phyloP scores from a whole-genome alignment of 2,329 filamentous ascomycete species.

The Apiospora rasikravindrae region DNA sequence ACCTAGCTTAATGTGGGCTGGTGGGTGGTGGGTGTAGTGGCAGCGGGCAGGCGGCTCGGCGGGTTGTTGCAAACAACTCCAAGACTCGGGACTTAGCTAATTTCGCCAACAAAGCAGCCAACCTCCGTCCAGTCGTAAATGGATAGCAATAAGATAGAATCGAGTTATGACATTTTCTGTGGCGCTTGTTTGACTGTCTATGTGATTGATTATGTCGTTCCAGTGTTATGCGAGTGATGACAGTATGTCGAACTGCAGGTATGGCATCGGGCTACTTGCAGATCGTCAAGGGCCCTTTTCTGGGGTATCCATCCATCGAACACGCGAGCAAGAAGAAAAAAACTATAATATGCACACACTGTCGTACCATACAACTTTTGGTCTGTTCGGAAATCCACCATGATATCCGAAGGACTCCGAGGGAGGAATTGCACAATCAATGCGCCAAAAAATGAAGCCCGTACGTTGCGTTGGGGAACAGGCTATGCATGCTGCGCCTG shows the following conservation, averaged over 20 bases:
- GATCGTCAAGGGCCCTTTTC: neutral
- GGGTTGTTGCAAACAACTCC: neutral
- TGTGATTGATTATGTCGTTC: neutral
- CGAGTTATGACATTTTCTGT: neutral
- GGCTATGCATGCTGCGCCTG: neutral
- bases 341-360: neutral
- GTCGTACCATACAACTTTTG: neutral
- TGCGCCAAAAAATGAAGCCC: neutral
- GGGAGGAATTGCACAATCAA: neutral
- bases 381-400: neutral
- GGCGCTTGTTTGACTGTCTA: neutral
- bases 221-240: neutral
- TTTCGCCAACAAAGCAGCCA: neutral
- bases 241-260: neutral
- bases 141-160: neutral
- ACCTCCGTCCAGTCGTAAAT: neutral
- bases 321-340: neutral
- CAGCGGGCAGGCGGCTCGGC: too few relatives aligned
- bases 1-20: neutral
- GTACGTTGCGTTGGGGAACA: neutral
- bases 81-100: neutral
- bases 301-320: neutral
- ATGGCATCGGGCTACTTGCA: neutral
- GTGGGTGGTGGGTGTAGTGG: neutral
- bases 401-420: slow-evolving; percentile 5